Evolutionary conservation across 768 basidiomycete genomes (phyloP), one percentile per base, ranked within the genome.

Genomic region (Mycena venus): DNA sequence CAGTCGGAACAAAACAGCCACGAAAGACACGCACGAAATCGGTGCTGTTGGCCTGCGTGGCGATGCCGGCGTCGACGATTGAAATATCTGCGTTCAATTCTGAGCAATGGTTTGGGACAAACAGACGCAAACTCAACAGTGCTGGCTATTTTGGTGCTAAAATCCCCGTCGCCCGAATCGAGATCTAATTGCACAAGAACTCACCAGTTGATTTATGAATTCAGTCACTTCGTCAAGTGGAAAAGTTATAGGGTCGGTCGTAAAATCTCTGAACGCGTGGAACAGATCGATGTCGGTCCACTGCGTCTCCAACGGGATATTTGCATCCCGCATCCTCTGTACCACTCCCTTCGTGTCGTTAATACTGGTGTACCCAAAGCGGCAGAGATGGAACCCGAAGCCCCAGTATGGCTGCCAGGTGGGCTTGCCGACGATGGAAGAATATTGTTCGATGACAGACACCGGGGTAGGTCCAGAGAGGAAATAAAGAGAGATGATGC

Each of bases 241-340:
- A 84, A 90, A 94, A 49, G 84, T 88, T 32, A 90, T 86, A 23
- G 92, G 92, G 79, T 94, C 93, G 12, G 88, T 84, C 10, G 93
- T 94, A 77, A 93, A 93, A 81, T 93, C 93, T 17, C 93, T 87
- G 42, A 87, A 85, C 40, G 92, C 89, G 78, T 93, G 90, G 76
- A 93, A 94, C 64, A 94, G 75, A 83, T 94, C 93, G 73, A 94
- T 93, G 77, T 94, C 93, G 78, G 92, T 94, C 93, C 93, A 94
- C 87, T 93, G 92, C 56, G 91, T 93, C 93, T 96, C 94, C 15
- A 95, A 86, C 17, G 94, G 95, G 73, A 96, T 90, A 70, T 90
- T 86, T 0, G 93, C 93, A 31, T 88, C 90, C 27, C 91, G 86
- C 94, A 87, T 88, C 77, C 82, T 87, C 55, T 79, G 79, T 73